A percentile compares a stretch with the other conserved stretches of the same genome.
These are phyloP conservation scores for Lindgomyces ingoldianus DNA, from an alignment of 495 filamentous ascomycete genomes.

Conservation along the genomic window DNA sequence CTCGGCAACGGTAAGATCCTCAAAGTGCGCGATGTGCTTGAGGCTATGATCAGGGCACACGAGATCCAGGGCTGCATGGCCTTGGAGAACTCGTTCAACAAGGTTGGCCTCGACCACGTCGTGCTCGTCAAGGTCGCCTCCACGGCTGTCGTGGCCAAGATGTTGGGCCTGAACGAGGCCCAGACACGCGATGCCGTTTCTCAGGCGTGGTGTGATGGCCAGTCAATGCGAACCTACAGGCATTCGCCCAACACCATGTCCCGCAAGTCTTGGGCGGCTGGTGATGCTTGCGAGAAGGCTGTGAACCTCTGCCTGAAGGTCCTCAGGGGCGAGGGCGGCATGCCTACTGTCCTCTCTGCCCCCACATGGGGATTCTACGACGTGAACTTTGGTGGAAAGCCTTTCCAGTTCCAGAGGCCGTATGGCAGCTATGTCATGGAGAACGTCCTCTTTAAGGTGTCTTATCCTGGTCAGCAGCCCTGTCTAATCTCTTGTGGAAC, in stretches of 20 bases:
- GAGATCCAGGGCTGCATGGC: conserved; percentile 98
- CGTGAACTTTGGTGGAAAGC: conserved; percentile 88
- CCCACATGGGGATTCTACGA: conserved; percentile 99
- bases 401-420: conserved; percentile 87
- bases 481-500: not conserved
- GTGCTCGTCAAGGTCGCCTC: conserved; percentile 97
- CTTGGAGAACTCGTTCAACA: conserved; percentile 96
- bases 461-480: conserved; percentile 73
- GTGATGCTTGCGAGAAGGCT: conserved; percentile 94
- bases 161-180: conserved; percentile 84
- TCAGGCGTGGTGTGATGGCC: conserved; percentile 96
- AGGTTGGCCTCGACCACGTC: conserved; percentile 96
- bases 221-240: conserved; percentile 92
- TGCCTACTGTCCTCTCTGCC: conserved; percentile 89
- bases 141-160: conserved; percentile 88
- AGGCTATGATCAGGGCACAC: conserved; percentile 99
- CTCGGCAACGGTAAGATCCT: conserved; percentile 82
- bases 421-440: conserved; percentile 99
- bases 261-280: conserved; percentile 97
- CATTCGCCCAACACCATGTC: conserved; percentile 99
- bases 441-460: conserved; percentile 99
- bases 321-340: conserved; percentile 82
- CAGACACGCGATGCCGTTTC: conserved; percentile 95
- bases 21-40: conserved; percentile 84
- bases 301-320: conserved; percentile 95